These are phyloP conservation scores for Peniophora sp. DNA, from an alignment of 1,284 basidiomycete species.

Conservation along the genomic window DNA sequence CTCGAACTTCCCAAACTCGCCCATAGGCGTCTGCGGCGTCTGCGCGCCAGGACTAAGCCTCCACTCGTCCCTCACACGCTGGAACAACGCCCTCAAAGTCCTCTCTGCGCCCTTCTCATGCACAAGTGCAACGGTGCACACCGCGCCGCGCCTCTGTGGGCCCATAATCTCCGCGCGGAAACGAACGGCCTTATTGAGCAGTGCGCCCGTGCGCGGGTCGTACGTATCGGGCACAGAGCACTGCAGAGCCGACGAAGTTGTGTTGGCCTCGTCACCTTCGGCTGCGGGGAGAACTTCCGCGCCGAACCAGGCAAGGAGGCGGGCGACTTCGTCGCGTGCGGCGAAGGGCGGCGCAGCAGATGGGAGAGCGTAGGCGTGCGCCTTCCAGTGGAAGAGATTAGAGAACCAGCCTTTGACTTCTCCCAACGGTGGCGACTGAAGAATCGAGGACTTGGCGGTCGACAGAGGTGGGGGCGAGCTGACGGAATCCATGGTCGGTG, in stretches of 20 bases:
- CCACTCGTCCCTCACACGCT: slow-evolving; percentile 65
- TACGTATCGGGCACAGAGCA: slow-evolving; percentile 59
- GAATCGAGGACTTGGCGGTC: slow-evolving; percentile 15
- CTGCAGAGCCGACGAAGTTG: slow-evolving; percentile 36
- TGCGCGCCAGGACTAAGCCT: slow-evolving; percentile 26
- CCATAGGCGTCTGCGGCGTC: slow-evolving; percentile 15
- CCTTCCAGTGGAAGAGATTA: slow-evolving; percentile 70
- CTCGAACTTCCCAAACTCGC: not conserved
- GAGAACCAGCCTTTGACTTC: slow-evolving; percentile 81
- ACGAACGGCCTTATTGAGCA: slow-evolving; percentile 48
- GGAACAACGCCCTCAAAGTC: slow-evolving; percentile 72
- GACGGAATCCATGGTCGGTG: not conserved
- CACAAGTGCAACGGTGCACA: slow-evolving; percentile 42
- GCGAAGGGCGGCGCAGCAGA: slow-evolving; percentile 54
- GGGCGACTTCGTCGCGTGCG: slow-evolving; percentile 58
- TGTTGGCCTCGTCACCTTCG: not conserved
- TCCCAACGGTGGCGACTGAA: slow-evolving; percentile 51
- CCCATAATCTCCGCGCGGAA: slow-evolving; percentile 56
- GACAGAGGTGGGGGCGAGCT: not conserved
- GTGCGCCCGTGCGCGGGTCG: slow-evolving; percentile 30
- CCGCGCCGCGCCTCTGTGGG: slow-evolving; percentile 5
- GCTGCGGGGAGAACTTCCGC: slow-evolving; percentile 45
- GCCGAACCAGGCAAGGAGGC: slow-evolving; percentile 63
- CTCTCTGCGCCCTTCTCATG: slow-evolving; percentile 87
- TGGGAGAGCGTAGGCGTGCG: slow-evolving; percentile 60